Percentiles rank a stretch among this genome's conserved stretches.
Evolutionary conservation across 2,329 filamentous ascomycete species (phyloP).

Genomic region (Pseudogymnoascus sp.): DNA sequence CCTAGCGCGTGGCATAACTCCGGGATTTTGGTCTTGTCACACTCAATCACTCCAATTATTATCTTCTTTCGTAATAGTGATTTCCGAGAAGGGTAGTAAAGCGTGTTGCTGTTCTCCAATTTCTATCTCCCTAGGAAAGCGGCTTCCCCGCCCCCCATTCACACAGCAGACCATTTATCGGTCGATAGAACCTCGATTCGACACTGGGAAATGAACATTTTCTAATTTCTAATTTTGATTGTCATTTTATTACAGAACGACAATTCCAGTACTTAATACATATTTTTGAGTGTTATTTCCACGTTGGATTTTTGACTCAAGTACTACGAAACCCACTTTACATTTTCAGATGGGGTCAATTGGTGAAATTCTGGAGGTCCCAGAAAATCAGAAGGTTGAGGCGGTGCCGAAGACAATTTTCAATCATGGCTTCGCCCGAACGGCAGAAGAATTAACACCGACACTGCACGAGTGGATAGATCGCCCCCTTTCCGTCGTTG

Average conservation of each 20-base stretch:
- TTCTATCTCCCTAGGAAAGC: not conserved
- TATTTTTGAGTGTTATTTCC: not conserved
- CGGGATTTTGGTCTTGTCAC: not conserved
- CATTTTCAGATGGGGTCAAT: not conserved
- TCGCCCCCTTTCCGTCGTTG: conserved; percentile 16
- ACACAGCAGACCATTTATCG: not conserved
- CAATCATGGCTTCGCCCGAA: conserved; percentile 14
- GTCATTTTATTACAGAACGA: not conserved
- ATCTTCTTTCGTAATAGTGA: not conserved
- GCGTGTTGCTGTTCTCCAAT: not conserved
- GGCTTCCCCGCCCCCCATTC: not conserved
- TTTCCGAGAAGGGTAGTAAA: not conserved
- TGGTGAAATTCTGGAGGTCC: conserved; percentile 10
- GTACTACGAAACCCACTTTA: not conserved
- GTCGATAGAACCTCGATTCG: not conserved
- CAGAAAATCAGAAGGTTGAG: conserved; percentile 18
- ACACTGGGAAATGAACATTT: not conserved
- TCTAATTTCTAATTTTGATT: not conserved
- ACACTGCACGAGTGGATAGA: conserved; percentile 15
- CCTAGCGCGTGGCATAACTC: not conserved
- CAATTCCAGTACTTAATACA: not conserved
- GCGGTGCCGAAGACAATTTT: conserved; percentile 11
- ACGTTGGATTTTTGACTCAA: not conserved
- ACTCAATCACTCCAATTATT: not conserved
- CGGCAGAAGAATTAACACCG: conserved; percentile 14